phyloP scores from a whole-genome alignment of 179 eudicot species.

The Spinacia oleracea region DNA sequence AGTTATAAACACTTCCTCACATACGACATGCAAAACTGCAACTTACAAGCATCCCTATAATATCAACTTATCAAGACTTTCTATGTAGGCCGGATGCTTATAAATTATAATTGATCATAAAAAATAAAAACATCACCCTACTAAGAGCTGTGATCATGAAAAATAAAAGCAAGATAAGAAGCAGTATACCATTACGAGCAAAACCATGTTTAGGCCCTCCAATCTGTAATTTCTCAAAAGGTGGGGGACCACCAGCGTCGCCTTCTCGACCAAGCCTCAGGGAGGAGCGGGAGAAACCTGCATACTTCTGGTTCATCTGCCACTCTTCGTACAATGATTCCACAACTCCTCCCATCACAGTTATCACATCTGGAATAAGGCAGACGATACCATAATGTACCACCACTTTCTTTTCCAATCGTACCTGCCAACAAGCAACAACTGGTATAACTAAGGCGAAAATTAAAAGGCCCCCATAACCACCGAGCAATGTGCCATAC shows the following conservation, averaged over 20 bases:
- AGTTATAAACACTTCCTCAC: not conserved
- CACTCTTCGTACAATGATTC: constrained; percentile 82
- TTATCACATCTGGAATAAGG: constrained; percentile 59
- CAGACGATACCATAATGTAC: constrained; percentile 70
- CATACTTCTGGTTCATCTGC: constrained; percentile 85
- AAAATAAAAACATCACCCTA: not conserved
- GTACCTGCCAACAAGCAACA: constrained; percentile 47
- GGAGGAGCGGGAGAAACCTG: constrained; percentile 66
- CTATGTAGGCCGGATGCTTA: not conserved
- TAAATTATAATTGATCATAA: too few species aligned
- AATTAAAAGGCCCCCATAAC: not conserved
- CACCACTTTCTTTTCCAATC: constrained; percentile 59
- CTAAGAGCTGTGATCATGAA: not conserved
- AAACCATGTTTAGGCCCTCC: constrained; percentile 39
- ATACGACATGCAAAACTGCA: not conserved
- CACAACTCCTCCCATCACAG: constrained; percentile 79
- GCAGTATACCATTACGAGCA: constrained; percentile 42
- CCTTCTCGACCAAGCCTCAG: constrained; percentile 40
- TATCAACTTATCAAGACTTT: not conserved
- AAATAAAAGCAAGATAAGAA: constrained; percentile 1
- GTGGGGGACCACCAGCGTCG: constrained; percentile 63
- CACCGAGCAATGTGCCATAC: not conserved
- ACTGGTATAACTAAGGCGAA: not conserved
- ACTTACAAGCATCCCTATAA: not conserved
- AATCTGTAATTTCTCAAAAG: constrained; percentile 74